Percentiles rank a stretch among this genome's conserved stretches.
These are phyloP conservation scores for Cyberlindnera mrakii DNA, from an alignment of 805 yeast genomes.

Conservation along the genomic window DNA sequence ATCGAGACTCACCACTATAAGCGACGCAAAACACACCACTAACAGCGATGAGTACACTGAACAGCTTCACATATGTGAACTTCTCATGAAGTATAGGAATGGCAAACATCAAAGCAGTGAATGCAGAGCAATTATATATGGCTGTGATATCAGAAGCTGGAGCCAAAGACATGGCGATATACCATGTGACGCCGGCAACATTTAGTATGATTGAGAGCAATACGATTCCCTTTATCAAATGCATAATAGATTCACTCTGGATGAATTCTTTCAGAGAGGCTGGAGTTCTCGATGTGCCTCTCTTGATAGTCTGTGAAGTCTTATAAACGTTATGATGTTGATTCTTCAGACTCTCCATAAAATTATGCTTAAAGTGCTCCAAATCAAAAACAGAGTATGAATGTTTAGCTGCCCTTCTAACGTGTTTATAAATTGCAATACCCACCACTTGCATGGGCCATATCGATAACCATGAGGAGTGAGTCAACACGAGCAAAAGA, in stretches of 20 bases:
- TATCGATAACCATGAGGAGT: constrained; percentile 68
- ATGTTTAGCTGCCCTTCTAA: constrained; percentile 20
- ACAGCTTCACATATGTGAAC: constrained; percentile 55
- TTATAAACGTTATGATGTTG: constrained; percentile 38
- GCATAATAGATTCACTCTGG: constrained; percentile 19
- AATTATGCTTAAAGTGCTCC: constrained; percentile 16
- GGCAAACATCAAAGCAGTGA: constrained; percentile 81
- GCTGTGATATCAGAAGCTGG: constrained; percentile 87
- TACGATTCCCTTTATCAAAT: constrained; percentile 38
- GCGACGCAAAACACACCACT: constrained; percentile 76
- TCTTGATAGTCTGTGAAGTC: constrained; percentile 22
- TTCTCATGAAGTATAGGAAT: constrained; percentile 65
- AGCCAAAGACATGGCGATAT: constrained; percentile 72
- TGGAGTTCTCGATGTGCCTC: constrained; percentile 13
- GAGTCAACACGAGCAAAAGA: constrained; percentile 60
- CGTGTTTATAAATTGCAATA: constrained; percentile 43
- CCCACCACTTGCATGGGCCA: constrained; percentile 62
- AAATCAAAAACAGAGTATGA: constrained; percentile 9
- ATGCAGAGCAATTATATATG: constrained; percentile 84
- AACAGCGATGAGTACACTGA: constrained; percentile 67
- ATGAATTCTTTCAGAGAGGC: constrained; percentile 8
- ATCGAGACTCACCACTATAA: constrained; percentile 40
- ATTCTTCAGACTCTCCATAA: constrained; percentile 32
- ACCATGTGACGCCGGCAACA: constrained; percentile 81
- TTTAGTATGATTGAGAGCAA: constrained; percentile 54